These are phyloP conservation scores for Pseudocercospora eumusae DNA, from an alignment of 2,329 filamentous ascomycete species.

Conservation along the genomic window DNA sequence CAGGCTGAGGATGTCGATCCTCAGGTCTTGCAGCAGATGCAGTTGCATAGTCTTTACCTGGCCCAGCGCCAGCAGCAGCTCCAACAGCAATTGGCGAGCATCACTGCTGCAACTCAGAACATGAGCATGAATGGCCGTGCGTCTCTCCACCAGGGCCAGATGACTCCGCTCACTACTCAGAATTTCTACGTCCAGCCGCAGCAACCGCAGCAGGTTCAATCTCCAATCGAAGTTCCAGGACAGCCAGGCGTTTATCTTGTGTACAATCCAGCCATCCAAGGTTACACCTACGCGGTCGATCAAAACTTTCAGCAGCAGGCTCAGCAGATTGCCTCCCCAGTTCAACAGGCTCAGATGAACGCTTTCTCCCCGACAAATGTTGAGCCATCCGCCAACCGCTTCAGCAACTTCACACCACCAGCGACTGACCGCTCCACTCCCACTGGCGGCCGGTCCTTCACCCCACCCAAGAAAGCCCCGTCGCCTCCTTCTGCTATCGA, in stretches of 20 bases:
- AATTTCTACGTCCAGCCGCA: constrained; percentile 67
- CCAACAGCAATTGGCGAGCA: constrained; percentile 84
- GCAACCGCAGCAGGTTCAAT: constrained; percentile 66
- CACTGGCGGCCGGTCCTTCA: constrained; percentile 62
- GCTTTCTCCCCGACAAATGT: constrained; percentile 29
- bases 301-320: constrained; percentile 59
- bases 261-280: constrained; percentile 82
- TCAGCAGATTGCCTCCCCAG: constrained; percentile 35
- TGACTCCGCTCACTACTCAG: constrained; percentile 57
- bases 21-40: constrained; percentile 79
- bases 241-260: constrained; percentile 79
- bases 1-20: constrained; percentile 77
- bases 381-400: constrained; percentile 54
- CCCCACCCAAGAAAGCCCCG: constrained; percentile 62
- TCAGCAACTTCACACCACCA: constrained; percentile 76
- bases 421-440: constrained; percentile 55
- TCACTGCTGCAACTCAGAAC: constrained; percentile 78
- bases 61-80: constrained; percentile 93
- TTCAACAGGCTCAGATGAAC: constrained; percentile 34
- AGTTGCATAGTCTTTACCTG: constrained; percentile 88
- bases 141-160: constrained; percentile 33
- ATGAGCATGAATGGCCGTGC: constrained; percentile 62
- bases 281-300: constrained; percentile 79
- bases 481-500: constrained; percentile 62
- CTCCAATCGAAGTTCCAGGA: constrained; percentile 64